Base-by-base conservation (phyloP, 352 stramenopile genomes). In the Globisporangium takayamanum region DNA sequence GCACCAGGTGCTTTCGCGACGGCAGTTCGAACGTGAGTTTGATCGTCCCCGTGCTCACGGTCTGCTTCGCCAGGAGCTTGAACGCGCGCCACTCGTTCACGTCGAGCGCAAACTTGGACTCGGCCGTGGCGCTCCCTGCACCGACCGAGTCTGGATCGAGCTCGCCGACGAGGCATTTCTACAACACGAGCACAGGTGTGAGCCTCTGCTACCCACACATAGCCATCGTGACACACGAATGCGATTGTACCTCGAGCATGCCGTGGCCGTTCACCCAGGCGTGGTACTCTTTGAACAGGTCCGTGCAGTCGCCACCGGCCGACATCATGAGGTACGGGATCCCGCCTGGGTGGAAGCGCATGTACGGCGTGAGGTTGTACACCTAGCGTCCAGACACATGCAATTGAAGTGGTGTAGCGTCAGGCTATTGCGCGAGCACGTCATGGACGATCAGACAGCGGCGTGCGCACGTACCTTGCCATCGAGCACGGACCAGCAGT, bases 311-410 rank as follows among this genome's bases (percentile, higher is more conserved):
- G 18, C 79, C 88, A n/a, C 96, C 97, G 11, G 89, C 92, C 16
- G 72, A 74, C 53, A 88, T 72, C 67, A 98, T 84, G 20, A 99
- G 76, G 69, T 98, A 96, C 22, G 78, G 68, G 48, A 95, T 65
- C 28, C 97, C 97, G n/a, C 97, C 97, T 3, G 97, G 97, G 76
- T 99, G 97, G 76, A 98, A 99, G 56, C 87, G 79, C 53, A 99
- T 72, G 80, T 99, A 99, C 10, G 94, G 86, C 39, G 92, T 97
- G 54, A 99, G 82, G 78, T 99, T 98, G 76, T 99, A 95, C 51
- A 94, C 76, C 54, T 73, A 55, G 26, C 15, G 10, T 14, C 12
- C 18, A 53, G 10, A n/a, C 20, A n/a, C 22, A 37, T 20, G 30
- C 25, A 20, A 20, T 33, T 1, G 28, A 33, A 5, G 41, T 20